These are phyloP conservation scores for Discostella stelligera DNA, from an alignment of 352 stramenopile genomes.

Conservation along the genomic window DNA sequence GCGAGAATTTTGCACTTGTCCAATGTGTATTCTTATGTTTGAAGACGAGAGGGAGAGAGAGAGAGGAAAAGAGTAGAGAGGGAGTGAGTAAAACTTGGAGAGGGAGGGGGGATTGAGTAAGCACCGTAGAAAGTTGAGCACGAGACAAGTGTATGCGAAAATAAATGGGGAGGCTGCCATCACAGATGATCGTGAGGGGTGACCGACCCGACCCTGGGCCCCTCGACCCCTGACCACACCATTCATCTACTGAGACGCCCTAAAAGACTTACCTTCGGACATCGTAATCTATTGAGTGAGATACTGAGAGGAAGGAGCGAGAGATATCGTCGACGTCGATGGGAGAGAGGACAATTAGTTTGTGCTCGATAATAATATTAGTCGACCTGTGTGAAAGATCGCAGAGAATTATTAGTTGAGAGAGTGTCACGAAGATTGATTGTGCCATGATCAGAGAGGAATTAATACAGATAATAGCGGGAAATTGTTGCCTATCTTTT, in stretches of 20 bases:
- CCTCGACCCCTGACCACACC: too few relatives aligned
- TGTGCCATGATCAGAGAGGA: too few relatives aligned
- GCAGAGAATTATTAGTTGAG: too few relatives aligned
- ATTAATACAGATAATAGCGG: too few relatives aligned
- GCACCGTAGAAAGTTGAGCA: too few relatives aligned
- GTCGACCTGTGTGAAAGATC: too few relatives aligned
- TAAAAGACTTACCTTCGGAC: constrained; percentile 3
- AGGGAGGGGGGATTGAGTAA: background rate
- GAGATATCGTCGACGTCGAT: background rate
- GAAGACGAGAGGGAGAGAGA: background rate
- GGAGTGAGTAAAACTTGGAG: too few relatives aligned
- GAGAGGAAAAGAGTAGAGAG: background rate
- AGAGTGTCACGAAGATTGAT: too few relatives aligned
- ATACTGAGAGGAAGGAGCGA: background rate
- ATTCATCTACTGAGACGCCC: background rate
- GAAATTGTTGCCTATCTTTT: too few relatives aligned
- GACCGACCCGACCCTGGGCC: background rate
- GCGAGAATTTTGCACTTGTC: constrained; percentile 51
- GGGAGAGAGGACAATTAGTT: too few relatives aligned
- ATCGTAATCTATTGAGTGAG: background rate
- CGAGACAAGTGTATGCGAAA: background rate
- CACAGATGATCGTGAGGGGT: background rate
- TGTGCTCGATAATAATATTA: too few relatives aligned
- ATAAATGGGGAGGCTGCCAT: background rate
- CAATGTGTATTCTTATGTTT: constrained; percentile 41